Evolutionary conservation across 352 stramenopile species (phyloP), one percentile per base, ranked within the genome.

Genomic region (Pythium coloratum): DNA sequence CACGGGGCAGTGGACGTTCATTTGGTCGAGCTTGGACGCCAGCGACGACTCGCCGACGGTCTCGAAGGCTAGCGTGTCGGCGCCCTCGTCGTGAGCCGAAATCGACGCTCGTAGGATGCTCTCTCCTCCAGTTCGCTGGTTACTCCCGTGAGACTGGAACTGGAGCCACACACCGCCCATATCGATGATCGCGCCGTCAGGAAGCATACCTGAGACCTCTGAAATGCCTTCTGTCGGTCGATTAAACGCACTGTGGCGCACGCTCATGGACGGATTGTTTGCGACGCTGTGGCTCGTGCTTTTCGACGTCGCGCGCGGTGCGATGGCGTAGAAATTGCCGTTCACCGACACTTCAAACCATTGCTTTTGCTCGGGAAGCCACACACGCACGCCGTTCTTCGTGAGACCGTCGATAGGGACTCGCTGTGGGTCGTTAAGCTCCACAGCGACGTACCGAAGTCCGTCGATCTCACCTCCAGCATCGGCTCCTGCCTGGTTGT

Each of bases 301-400:
- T 10, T 42, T 59, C 57, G 42, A 68, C 50, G 76, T 68, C 16
- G 70, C 64, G 3, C 74, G 76, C 6, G 78, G 77, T 32, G 87
- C 78, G 60, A 94, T 91, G 8, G 69, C 73, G 54, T 90, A 94
- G 57, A 94, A 53, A 55, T 78, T 86, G 6, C 86, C 86, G 64
- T 92, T 91, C 62, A 94, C 83, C 2, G 83, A 92, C 46, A 94
- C 86, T 64, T 94, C 86, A 44, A 88, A 90, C 86, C 86, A 94
- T 32, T 86, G 66, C 51, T 88, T 82, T 42, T 80, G 75, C 47
- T 90, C 80, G 0, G 86, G 83, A n/a, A 92, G 70, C 82, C 82
- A 94, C 34, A 94, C 72, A 1, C 86, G 79, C 59, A 94, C 83
- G 6, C 86, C 86, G 59, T 94, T 94, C 59, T 91, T 91, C n/a